Conservation (phyloP, 345 rosid genomes). For the Pugionium cornutum region DNA sequence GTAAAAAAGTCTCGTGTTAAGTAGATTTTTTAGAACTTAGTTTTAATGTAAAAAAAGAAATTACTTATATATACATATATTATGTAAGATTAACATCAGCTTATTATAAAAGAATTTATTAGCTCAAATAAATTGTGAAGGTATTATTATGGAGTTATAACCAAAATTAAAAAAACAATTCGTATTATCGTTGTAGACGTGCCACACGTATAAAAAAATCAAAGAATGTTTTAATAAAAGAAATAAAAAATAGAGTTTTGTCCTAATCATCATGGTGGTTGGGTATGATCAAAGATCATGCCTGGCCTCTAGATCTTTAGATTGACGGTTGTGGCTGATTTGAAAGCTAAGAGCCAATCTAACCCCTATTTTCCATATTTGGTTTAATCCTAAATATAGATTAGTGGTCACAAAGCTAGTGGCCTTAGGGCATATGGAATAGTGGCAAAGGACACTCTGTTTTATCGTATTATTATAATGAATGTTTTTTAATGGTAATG, state of each 20-base stretch:
- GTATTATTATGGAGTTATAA: not conserved
- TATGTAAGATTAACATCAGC: not conserved
- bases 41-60: not conserved
- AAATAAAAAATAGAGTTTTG: slow-evolving; percentile 1
- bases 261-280: slow-evolving; percentile 37
- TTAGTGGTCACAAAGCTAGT: slow-evolving; percentile 34
- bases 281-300: slow-evolving; percentile 42
- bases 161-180: too few species aligned
- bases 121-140: not conserved
- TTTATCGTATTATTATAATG: slow-evolving; percentile 8
- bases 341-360: slow-evolving; percentile 40
- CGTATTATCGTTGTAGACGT: not conserved
- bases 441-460: slow-evolving; percentile 39
- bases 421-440: slow-evolving; percentile 36
- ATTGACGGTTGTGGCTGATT: slow-evolving; percentile 41
- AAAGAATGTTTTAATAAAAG: not conserved
- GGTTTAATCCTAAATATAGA: slow-evolving; percentile 36
- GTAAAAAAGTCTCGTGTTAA: too few species aligned
- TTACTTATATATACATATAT: not conserved
- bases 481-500: slow-evolving; percentile 12
- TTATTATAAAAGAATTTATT: not conserved
- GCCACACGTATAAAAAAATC: not conserved
- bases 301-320: slow-evolving; percentile 42
- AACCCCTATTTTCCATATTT: slow-evolving; percentile 29
- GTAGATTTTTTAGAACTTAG: too few species aligned